Evolutionary conservation across 306 rosid genomes (phyloP).

Genomic region (Abrus pulchellus): DNA sequence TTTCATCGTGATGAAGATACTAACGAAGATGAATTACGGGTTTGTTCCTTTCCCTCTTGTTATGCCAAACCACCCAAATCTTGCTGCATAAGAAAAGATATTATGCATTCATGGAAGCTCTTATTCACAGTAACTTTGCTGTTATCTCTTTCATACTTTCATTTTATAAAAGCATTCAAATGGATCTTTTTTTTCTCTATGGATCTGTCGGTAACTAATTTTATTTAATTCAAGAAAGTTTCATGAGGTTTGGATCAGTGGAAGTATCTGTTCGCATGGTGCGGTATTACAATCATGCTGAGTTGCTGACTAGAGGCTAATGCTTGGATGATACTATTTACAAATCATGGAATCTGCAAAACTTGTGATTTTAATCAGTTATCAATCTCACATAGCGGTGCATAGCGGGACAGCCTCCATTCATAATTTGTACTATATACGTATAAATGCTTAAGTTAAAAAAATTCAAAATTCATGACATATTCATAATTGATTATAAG

Average conservation of each 20-base stretch:
- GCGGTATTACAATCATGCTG: slow-evolving; percentile 16
- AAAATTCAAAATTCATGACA: too few species aligned
- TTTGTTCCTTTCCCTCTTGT: slow-evolving; percentile 57
- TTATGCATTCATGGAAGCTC: slow-evolving; percentile 26
- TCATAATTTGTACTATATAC: too few species aligned
- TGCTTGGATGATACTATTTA: slow-evolving; percentile 35
- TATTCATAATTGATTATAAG: too few species aligned
- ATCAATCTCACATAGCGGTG: too few species aligned
- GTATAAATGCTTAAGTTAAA: too few species aligned
- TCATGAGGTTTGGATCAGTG: slow-evolving; percentile 1
- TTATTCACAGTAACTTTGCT: slow-evolving; percentile 22
- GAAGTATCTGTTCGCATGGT: slow-evolving; percentile 6
- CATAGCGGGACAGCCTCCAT: too few species aligned
- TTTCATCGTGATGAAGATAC: slow-evolving; percentile 81
- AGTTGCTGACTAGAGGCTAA: slow-evolving; percentile 6
- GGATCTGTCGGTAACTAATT: slow-evolving; percentile 11
- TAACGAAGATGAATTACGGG: slow-evolving; percentile 88
- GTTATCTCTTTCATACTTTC: slow-evolving; percentile 23
- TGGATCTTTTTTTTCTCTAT: background rate
- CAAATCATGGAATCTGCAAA: slow-evolving; percentile 18
- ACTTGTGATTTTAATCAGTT: too few species aligned
- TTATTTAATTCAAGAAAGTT: slow-evolving; percentile 21
- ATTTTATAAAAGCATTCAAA: slow-evolving; percentile 16
- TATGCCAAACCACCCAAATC: slow-evolving; percentile 26
- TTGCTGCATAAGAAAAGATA: slow-evolving; percentile 31